Percentiles rank a stretch among this genome's conserved stretches.
Evolutionary conservation across 768 basidiomycete genomes (phyloP).

Genomic region (Epithele typhae): DNA sequence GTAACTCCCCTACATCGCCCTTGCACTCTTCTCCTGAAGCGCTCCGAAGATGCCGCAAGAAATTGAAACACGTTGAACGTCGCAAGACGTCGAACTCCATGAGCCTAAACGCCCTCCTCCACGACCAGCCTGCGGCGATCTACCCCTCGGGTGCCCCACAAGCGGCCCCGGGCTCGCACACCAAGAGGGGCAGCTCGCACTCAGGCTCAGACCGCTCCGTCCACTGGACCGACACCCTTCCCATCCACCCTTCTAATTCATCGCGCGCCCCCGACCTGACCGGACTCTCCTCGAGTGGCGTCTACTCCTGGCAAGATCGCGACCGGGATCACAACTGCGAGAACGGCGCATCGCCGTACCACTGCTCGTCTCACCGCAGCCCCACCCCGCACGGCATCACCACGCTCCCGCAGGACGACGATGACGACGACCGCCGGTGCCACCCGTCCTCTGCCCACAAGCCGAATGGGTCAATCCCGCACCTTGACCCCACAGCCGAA

Average conservation of each 20-base stretch:
- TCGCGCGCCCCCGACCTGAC: too few species aligned
- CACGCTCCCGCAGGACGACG: constrained; percentile 23
- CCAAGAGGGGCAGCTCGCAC: constrained; percentile 13
- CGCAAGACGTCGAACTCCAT: constrained; percentile 55
- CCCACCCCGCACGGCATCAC: constrained; percentile 24
- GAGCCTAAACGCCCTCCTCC: constrained; percentile 18
- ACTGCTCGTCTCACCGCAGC: constrained; percentile 4
- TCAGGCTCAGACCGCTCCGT: constrained; percentile 11
- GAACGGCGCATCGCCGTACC: constrained; percentile 7
- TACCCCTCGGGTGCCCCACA: constrained; percentile 20
- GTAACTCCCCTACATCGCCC: constrained; percentile 15
- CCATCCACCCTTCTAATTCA: constrained; percentile 14
- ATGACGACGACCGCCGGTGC: constrained; percentile 6
- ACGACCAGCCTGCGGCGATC: constrained; percentile 21
- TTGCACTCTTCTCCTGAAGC: background rate
- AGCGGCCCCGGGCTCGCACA: constrained; percentile 13
- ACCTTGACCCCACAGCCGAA: background rate
- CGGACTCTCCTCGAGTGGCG: too few species aligned
- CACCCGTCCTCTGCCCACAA: background rate
- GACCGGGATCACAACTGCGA: constrained; percentile 12
- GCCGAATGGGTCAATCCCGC: background rate
- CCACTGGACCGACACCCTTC: constrained; percentile 23
- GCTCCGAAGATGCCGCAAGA: constrained; percentile 62
- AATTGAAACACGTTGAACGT: constrained; percentile 81
- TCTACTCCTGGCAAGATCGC: constrained; percentile 12